Evolutionary conservation across 805 yeast species (phyloP).

Genomic region (Kurtzmaniella cleridarum): DNA sequence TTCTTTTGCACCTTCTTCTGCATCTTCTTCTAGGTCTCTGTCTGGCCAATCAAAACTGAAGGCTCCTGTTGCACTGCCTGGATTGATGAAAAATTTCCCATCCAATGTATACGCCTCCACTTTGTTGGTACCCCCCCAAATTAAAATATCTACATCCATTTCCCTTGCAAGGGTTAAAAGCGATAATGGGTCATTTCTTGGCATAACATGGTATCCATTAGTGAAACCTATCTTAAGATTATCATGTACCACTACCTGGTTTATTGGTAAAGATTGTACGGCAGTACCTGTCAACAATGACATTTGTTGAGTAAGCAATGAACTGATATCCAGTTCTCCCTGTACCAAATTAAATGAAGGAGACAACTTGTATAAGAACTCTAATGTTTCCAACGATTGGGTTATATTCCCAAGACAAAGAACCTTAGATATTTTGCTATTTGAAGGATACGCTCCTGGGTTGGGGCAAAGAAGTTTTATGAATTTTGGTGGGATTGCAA

Average conservation of each 20-base stretch:
- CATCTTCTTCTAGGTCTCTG: conserved; percentile 43
- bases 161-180: conserved; percentile 79
- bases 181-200: conserved; percentile 82
- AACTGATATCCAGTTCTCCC: conserved; percentile 71
- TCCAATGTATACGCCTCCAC: conserved; percentile 92
- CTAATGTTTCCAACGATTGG: conserved; percentile 55
- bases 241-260: conserved; percentile 62
- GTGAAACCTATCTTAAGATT: conserved; percentile 76
- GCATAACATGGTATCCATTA: conserved; percentile 78
- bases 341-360: conserved; percentile 69
- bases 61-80: conserved; percentile 97
- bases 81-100: conserved; percentile 90
- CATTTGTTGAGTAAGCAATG: conserved; percentile 29
- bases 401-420: conserved; percentile 81
- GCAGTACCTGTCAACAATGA: conserved; percentile 11
- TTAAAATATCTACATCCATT: conserved; percentile 82
- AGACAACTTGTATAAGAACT: conserved; percentile 62
- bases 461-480: conserved; percentile 72
- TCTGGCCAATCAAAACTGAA: conserved; percentile 58
- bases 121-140: conserved; percentile 91
- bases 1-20: conserved; percentile 5
- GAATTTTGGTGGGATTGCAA: conserved; percentile 59
- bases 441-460: conserved; percentile 29
- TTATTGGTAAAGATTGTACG: conserved; percentile 45
- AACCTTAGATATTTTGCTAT: conserved; percentile 74